Base-by-base conservation (phyloP, 2,329 filamentous ascomycete genomes). In the Fonsecaea pedrosoi region DNA sequence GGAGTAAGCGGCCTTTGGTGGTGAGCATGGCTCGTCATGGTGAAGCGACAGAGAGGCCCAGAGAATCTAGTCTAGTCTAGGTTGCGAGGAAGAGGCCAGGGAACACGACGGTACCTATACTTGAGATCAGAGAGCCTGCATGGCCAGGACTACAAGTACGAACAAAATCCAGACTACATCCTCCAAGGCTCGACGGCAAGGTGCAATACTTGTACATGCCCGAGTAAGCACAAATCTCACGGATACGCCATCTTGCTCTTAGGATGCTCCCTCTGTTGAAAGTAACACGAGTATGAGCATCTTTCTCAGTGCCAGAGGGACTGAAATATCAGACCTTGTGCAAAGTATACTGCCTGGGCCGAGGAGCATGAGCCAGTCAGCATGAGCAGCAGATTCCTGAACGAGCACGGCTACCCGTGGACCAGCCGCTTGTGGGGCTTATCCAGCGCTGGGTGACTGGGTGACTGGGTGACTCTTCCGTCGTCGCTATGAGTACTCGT, bases 61-160 rank as follows among this genome's bases (percentile, higher is more conserved):
- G n/a, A 32, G 9, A 54, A 38, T 12, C 32, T 34, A 34, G 58
- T 54, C 37, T 61, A 54, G 34, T 54, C 59, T 42, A 21, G 40
- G 25, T 25, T 21, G 42, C n/a, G 32, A 48, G 34, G 32, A 35
- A 15, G 12, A 42, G 10, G 50, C n/a, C 32, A 18, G 18, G 35
- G 34, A 37, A 37, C 21, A 48, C 7, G 32, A 13, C 10, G 35
- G 25, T 45, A n/a, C 21, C 38, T 54, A 9, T 40, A 63, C 34
- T 15, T 48, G 55, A 54, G 30, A 53, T 40, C 65, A 48, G 60
- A 18, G 38, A 53, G 38, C 25, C n/a, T 55, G 55, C 60, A 59
- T 60, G 60, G 60, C 55, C 42, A 48, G 60, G 60, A 60, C 45
- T 45, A 61, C 21, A 13, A 42, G 50, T 45, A 61, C 32, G 18